Evolutionary conservation across 176 grass and related monocot species (phyloP), one percentile per base, ranked within the genome.

Genomic region (Aegilops longissima): DNA sequence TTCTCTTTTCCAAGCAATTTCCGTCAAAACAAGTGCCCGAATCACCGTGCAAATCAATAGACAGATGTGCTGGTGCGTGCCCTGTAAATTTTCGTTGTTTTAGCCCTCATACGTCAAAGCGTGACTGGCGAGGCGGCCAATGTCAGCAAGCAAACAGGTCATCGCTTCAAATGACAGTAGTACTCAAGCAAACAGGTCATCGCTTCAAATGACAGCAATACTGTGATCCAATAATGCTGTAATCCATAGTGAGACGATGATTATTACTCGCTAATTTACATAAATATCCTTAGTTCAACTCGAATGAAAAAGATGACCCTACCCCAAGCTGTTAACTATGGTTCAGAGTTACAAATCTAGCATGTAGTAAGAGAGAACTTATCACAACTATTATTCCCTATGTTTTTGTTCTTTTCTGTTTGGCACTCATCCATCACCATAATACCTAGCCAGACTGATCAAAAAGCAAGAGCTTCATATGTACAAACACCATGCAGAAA

Each of bases 401-500:
- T 79, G 2, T 13, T n/a, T 78, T 75, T 74, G 3, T 24, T 66
- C 20, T 42, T 31, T 47, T 85, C 73, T 70, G 51, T 49, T 9
- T 27, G n/a, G 24, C 31, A 82, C 45, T 23, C 29, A 64, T 66
- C 40, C 35, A 36, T 70, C 61, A 64, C 38, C 39, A 61, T 86
- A 86, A 39, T 79, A 87, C 33, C 40, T 79, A 78, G 31, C 24
- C 23, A 58, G 33, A 78, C 23, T 40, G 33, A 78, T 18, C 2
- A 78, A 82, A 51, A 80, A 27, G 34, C 34, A 27, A 62, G 0
- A 35, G 24, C 24, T 73, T 87, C 47, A 35, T 87, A 91, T 91
- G 51, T 91, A 91, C 90, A 91, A 91, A 23, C 63, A 85, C 70
- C 52, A 71, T 23, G 80, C 5, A 79, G 73, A 81, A 83, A 82